A percentile compares a stretch with the other conserved stretches of the same genome.
Evolutionary conservation across 1,284 basidiomycete species (phyloP).

Genomic region (Rugosomyces carneus): DNA sequence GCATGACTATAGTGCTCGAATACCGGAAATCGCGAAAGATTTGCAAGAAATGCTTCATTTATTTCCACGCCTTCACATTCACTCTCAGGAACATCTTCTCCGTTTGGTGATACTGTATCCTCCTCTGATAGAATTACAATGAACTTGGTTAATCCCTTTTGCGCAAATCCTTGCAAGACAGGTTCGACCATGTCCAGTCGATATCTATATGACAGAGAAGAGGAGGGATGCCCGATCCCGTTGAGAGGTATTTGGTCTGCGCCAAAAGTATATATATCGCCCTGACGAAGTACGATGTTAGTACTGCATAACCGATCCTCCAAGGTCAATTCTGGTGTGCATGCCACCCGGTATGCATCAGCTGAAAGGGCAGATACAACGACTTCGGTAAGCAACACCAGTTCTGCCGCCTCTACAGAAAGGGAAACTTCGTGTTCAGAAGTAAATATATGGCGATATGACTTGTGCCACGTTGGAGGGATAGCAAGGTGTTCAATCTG

Average conservation of each 20-base stretch:
- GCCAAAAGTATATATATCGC: conserved; percentile 32
- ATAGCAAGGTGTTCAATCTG: conserved; percentile 28
- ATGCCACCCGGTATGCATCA: conserved; percentile 35
- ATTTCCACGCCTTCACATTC: conserved; percentile 53
- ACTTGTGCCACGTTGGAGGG: conserved; percentile 24
- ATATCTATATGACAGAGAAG: conserved; percentile 24
- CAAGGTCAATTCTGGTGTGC: conserved; percentile 27
- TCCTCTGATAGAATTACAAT: conserved; percentile 38
- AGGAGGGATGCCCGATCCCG: conserved; percentile 10
- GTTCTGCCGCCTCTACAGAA: conserved; percentile 19
- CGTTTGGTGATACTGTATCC: conserved; percentile 14
- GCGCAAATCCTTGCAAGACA: conserved; percentile 63
- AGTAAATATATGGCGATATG: conserved; percentile 24
- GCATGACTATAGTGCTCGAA: conserved; percentile 14
- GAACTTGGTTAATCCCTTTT: conserved; percentile 48
- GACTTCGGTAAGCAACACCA: conserved; percentile 33
- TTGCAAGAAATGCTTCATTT: conserved; percentile 65
- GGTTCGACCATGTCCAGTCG: conserved; percentile 58
- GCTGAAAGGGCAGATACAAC: conserved; percentile 42
- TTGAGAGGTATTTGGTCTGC: conserved; percentile 17
- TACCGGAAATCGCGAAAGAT: conserved; percentile 31
- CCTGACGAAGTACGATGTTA: conserved; percentile 42
- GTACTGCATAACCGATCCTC: conserved; percentile 37
- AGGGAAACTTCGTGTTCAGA: conserved; percentile 11
- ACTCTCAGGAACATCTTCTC: conserved; percentile 22